Base-by-base conservation (phyloP, 1,284 basidiomycete species). In the Boletus calvinii region DNA sequence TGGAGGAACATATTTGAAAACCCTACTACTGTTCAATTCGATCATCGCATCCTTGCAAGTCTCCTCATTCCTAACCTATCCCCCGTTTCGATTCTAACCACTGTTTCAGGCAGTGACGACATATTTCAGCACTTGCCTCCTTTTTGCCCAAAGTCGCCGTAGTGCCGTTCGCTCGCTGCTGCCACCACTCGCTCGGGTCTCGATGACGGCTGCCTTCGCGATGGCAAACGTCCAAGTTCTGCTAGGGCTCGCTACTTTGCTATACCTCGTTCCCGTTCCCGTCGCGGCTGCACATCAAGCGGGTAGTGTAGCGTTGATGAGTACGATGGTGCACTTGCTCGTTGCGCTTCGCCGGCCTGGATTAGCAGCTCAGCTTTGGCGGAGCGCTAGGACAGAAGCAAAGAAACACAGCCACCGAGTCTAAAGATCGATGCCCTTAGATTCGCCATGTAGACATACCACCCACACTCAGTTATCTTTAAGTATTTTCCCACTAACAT, bases 1-100 rank as follows among this genome's bases (percentile, higher is more conserved):
- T 92, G 93, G 89, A 78, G 95, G 53, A 99, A 98, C 70, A 77
- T 98, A 46, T 84, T 97, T 57, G 96, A 98, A 72, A 99, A 99
- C 68, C 97, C 97, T 4, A 95, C 92, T 9, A 98, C 97, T 0
- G 95, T 96, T 9, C 97, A 99, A 70, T 96, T 98, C 63, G 84
- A 99, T 67, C 97, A 99, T 71, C 87, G 97, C 35, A 77, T 94
- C 41, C 79, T 99, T 43, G 94, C 92, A 62, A 70, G 87, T 69
- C 48, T 53, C 26, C 22, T 15, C n/a, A 6, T 51, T 35, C 15
- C 24, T 11, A 6, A 12, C 13, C 54, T 22, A 52, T 45, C 5
- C 22, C 31, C 9, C 30, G 15, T 11, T 32, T 50, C 15, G 15
- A 26, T 48, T 26, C 42, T 53, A 2, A 59, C 13, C 0, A 18